Evolutionary conservation across 2,329 filamentous ascomycete species (phyloP), one percentile per base, ranked within the genome.

Genomic region (Sarocladiaceae sp.): DNA sequence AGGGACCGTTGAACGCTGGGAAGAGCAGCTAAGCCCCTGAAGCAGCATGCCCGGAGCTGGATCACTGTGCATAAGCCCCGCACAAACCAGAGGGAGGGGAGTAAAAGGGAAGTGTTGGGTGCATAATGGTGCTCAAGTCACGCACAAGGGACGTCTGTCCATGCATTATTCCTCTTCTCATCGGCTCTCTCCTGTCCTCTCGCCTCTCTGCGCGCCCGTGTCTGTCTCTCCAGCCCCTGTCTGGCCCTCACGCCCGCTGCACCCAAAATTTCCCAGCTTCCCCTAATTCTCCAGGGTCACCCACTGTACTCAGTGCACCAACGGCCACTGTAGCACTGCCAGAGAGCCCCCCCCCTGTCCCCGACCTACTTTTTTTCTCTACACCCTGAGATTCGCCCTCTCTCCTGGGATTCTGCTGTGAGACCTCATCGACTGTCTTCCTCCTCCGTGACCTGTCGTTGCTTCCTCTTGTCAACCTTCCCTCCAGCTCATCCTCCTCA

Each of bases 341-440:
- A 27, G 23, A 27, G 37, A n/a, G n/a, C n/a, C n/a, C n/a, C n/a
- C n/a, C n/a, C n/a, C n/a, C n/a, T n/a, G n/a, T n/a, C n/a, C n/a
- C 37, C 37, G 23, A 27, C 37, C 37, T 41, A 41, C 19, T 23
- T 41, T 27, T 41, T 41, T 41, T 41, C n/a, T n/a, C 29, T 41
- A 41, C 37, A 27, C 37, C 37, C 37, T 41, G 37, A 29, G 37
- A 23, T 4, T 23, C 23, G 29, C 37, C 24, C 37, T 41, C 37
- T 41, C 37, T 29, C 37, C 37, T 41, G 10, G 5, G 21, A 5
- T 4, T 24, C 16, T 6, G 37, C 6, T 9, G 34, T 9, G 19
- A 6, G 37, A 41, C 37, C 15, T 41, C 37, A 41, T 41, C 23
- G 37, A 41, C 37, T n/a, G 20, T 39, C 13, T 39, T 39, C 34